phyloP scores from a whole-genome alignment of 768 basidiomycete species.

The Mycena olivaceomarginata region DNA sequence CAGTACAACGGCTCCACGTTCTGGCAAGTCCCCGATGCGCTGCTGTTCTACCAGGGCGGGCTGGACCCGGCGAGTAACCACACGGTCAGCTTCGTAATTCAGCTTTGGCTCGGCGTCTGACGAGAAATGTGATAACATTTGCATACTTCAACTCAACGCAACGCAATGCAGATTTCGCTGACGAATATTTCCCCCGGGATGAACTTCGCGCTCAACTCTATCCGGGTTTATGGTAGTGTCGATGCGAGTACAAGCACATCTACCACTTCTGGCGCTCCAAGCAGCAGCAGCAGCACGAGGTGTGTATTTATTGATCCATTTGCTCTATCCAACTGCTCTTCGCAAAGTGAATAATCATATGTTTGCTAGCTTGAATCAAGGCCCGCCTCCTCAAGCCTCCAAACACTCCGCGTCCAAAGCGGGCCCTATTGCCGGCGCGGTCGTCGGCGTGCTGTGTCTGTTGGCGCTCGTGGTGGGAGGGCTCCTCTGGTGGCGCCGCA shows the following conservation, averaged over 20 bases:
- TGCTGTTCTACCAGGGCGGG: slow-evolving; percentile 34
- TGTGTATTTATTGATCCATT: background rate
- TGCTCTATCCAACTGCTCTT: no score
- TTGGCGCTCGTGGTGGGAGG: background rate
- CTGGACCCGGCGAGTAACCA: slow-evolving; percentile 35
- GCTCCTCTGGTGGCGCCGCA: slow-evolving; percentile 20
- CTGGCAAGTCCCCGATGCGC: slow-evolving; percentile 37
- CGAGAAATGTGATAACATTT: no score
- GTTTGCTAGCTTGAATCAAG: no score
- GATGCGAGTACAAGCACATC: background rate
- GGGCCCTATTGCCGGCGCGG: slow-evolving; percentile 27
- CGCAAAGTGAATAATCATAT: no score
- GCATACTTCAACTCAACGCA: no score
- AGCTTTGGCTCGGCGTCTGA: background rate
- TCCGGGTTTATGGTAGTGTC: slow-evolving; percentile 11
- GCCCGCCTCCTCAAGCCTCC: background rate
- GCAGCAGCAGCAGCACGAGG: background rate
- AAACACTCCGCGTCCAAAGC: background rate
- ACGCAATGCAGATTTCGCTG: background rate
- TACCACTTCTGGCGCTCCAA: background rate
- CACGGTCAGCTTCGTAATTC: background rate
- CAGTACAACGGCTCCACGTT: slow-evolving; percentile 33
- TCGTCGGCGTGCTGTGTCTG: slow-evolving; percentile 17
- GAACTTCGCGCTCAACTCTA: slow-evolving; percentile 33
- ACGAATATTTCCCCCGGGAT: slow-evolving; percentile 4